Evolutionary conservation across 306 rosid genomes (phyloP), one percentile per base, ranked within the genome.

Genomic region (Geum urbanum): DNA sequence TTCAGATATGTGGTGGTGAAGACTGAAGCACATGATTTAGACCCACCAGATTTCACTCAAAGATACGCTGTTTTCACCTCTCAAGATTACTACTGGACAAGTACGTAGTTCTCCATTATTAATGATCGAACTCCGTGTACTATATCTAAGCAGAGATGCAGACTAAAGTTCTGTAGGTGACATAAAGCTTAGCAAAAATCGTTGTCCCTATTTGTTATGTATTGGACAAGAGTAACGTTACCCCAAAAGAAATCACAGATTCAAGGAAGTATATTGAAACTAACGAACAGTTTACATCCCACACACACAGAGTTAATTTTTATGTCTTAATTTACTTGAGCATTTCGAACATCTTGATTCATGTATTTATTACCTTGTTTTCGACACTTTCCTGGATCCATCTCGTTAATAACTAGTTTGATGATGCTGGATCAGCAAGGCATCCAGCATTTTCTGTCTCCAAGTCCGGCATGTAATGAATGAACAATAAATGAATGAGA

Each of bases 1-100:
- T 45, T 58, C 64, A 71, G 67, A 49, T 64, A 35, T 14, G n/a
- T 37, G 57, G 37, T n/a, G 57, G 46, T 37, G 47, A 49, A 49
- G 43, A 32, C 55, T 24, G 67, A 24, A 16, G 12, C 68, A 54
- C 71, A 77, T 27, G 32, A 27, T 41, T 48, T 61, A 74, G 71
- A 39, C 69, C 83, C 82, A 72, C 87, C 52, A 75, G 41, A 80
- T 77, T 67, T 71, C 46, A 24, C 45, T 44, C 72, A 51, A 70
- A 80, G 80, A 80, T 80, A 52, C 44, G 48, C 63, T 69, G 39
- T 64, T 64, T 66, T 66, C 51, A 52, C 65, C 44, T 24, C 64
- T 32, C 18, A 13, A 2, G 44, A 18, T 32, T 9, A 74, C 46
- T 6, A 32, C 68, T 72, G 47, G 68, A 55, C 74, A 84, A 53